These are phyloP conservation scores for Starmera dryadoides DNA, from an alignment of 805 yeast genomes.

Conservation along the genomic window DNA sequence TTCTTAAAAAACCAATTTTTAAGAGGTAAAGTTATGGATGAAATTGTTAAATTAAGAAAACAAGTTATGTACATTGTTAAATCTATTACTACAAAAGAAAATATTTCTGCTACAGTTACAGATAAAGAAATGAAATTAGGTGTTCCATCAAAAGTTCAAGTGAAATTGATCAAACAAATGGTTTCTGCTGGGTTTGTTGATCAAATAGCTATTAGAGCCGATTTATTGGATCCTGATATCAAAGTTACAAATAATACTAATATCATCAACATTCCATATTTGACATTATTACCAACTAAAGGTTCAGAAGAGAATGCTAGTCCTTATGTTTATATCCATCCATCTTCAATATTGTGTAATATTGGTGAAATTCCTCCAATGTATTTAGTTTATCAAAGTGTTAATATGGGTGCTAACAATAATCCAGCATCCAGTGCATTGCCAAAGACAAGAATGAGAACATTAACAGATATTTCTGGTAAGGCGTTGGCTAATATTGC, in stretches of 20 bases:
- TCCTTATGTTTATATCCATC: conserved; percentile 70
- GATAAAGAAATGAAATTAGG: conserved; percentile 44
- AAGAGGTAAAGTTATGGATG: conserved; percentile 78
- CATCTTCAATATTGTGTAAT: conserved; percentile 55
- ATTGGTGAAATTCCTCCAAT: conserved; percentile 72
- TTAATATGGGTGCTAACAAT: conserved; percentile 48
- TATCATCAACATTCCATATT: conserved; percentile 57
- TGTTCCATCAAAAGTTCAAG: conserved; percentile 63
- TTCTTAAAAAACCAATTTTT: conserved; percentile 61
- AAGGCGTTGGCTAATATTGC: conserved; percentile 74
- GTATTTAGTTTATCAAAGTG: conserved; percentile 64
- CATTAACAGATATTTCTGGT: conserved; percentile 70
- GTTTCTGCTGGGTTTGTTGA: conserved; percentile 89
- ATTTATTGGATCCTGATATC: conserved; percentile 57
- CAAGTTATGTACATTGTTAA: conserved; percentile 76
- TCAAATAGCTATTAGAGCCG: conserved; percentile 82
- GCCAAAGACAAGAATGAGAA: conserved; percentile 57
- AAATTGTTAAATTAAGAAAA: conserved; percentile 69
- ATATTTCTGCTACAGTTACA: conserved; percentile 40
- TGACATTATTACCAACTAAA: conserved; percentile 39
- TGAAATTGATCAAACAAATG: conserved; percentile 83
- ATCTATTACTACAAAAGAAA: conserved; percentile 52
- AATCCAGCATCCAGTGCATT: conserved; percentile 32
- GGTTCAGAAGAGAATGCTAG: conserved; percentile 30
- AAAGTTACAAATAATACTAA: conserved; percentile 49